Evolutionary conservation across 805 yeast species (phyloP).

Genomic region (Wickerhamomyces chaumierensis): DNA sequence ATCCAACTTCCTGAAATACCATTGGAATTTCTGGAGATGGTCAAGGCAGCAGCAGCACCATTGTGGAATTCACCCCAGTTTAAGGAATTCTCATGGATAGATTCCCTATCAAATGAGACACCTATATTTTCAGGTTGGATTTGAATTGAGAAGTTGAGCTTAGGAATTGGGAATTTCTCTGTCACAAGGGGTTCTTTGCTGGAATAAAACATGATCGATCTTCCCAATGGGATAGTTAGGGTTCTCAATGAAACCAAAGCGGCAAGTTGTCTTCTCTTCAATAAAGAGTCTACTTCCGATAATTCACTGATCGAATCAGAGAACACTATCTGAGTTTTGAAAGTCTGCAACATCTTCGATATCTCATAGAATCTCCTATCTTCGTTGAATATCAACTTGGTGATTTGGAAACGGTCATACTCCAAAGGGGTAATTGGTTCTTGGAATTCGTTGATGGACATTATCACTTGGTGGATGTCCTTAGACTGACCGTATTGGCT

Average conservation of each 20-base stretch:
- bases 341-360: slow-evolving; percentile 58
- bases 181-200: slow-evolving; percentile 71
- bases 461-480: slow-evolving; percentile 30
- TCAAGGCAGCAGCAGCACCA: slow-evolving; percentile 82
- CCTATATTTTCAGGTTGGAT: slow-evolving; percentile 60
- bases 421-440: slow-evolving; percentile 49
- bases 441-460: slow-evolving; percentile 31
- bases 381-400: slow-evolving; percentile 59
- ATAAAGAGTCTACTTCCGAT: slow-evolving; percentile 45
- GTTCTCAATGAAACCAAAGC: slow-evolving; percentile 59
- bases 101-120: slow-evolving; percentile 44
- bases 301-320: slow-evolving; percentile 16
- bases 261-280: slow-evolving; percentile 48
- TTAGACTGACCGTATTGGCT: slow-evolving; percentile 17
- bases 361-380: slow-evolving; percentile 78
- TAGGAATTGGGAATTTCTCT: slow-evolving; percentile 73
- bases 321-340: slow-evolving; percentile 47
- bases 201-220: slow-evolving; percentile 61
- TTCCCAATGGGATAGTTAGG: slow-evolving; percentile 63
- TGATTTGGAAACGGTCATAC: slow-evolving; percentile 55
- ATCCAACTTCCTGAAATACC: slow-evolving; percentile 88
- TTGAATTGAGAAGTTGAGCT: slow-evolving; percentile 54
- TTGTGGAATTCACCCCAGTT: slow-evolving; percentile 89
- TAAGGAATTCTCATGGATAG: slow-evolving; percentile 34
- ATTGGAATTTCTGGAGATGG: slow-evolving; percentile 53